A percentile compares a stretch with the other conserved stretches of the same genome.
Conservation (phyloP, 495 filamentous ascomycete genomes). For the Sabuloglossum arenarium region DNA sequence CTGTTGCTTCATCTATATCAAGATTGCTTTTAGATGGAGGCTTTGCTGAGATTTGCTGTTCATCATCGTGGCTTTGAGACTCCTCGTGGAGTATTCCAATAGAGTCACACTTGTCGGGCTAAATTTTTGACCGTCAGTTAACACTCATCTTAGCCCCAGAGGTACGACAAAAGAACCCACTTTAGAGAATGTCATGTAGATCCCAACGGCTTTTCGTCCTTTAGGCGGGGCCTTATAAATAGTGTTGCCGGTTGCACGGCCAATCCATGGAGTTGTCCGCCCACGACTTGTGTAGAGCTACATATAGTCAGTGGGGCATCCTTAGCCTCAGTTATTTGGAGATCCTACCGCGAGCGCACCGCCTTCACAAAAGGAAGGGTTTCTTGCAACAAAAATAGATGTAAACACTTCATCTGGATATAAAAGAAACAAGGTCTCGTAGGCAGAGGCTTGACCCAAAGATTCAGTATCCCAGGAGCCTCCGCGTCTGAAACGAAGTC, state of each 20-base stretch:
- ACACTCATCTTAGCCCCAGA: neutral
- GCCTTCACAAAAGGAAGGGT: neutral
- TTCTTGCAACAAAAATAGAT: neutral
- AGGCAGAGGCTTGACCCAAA: slow-evolving; percentile 2
- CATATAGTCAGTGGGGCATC: neutral
- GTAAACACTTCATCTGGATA: neutral
- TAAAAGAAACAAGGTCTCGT: slow-evolving; percentile 1
- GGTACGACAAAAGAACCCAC: neutral
- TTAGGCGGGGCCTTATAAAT: neutral
- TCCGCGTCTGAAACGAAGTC: slow-evolving; percentile 3
- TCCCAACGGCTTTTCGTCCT: slow-evolving; percentile 2
- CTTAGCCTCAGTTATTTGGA: neutral
- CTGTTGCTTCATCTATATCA: neutral
- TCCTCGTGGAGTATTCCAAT: slow-evolving; percentile 4
- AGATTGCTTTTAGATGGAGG: neutral
- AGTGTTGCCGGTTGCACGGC: neutral
- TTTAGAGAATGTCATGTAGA: slow-evolving; percentile 1
- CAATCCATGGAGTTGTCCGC: slow-evolving; percentile 4
- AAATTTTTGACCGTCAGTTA: neutral
- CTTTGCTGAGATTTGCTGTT: neutral
- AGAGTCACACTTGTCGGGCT: neutral
- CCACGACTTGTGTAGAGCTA: slow-evolving; percentile 1
- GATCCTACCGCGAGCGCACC: neutral
- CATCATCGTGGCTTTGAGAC: neutral
- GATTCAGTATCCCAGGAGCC: slow-evolving; percentile 1